These are phyloP conservation scores for Trichocladium antarcticum DNA, from an alignment of 495 filamentous ascomycete genomes.

Conservation along the genomic window DNA sequence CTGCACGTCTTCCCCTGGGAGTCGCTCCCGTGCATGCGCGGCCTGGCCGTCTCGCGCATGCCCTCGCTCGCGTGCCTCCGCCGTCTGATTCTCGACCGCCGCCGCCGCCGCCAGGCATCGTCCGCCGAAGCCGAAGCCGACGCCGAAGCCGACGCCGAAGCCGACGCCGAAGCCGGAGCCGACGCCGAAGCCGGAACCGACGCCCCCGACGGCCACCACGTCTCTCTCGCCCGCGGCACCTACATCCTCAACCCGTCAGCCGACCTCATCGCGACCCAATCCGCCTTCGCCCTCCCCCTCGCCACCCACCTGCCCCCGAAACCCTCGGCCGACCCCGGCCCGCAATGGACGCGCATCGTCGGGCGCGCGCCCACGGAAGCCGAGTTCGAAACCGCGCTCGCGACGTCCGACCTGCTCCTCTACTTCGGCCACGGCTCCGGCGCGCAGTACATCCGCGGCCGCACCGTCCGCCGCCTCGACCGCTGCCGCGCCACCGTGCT, in stretches of 20 bases:
- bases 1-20: slow-evolving; percentile 93
- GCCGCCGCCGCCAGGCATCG: too few relatives aligned
- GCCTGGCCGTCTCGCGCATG: slow-evolving; percentile 70
- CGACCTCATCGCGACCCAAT: slow-evolving; percentile 71
- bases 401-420: slow-evolving; percentile 55
- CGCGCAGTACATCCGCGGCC: slow-evolving; percentile 79
- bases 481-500: slow-evolving; percentile 58
- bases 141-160: slow-evolving; percentile 3
- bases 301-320: slow-evolving; percentile 37
- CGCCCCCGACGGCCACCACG: slow-evolving; percentile 39
- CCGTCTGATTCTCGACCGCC: slow-evolving; percentile 32
- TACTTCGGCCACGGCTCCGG: slow-evolving; percentile 96
- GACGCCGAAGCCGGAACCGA: slow-evolving; percentile 7
- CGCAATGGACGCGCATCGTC: slow-evolving; percentile 53
- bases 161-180: slow-evolving; percentile 3
- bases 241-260: slow-evolving; percentile 82
- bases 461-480: slow-evolving; percentile 65
- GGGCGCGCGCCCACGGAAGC: slow-evolving; percentile 60
- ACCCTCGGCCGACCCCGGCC: slow-evolving; percentile 43
- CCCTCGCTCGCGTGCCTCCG: slow-evolving; percentile 74
- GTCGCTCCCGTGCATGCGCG: slow-evolving; percentile 73
- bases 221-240: slow-evolving; percentile 50
- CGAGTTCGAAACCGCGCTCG: slow-evolving; percentile 56
- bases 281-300: slow-evolving; percentile 55
- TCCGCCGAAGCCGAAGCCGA: slow-evolving; percentile 5